These are phyloP conservation scores for Smallanthus sonchifolius DNA, from an alignment of 129 eudicot genomes.

Conservation along the genomic window DNA sequence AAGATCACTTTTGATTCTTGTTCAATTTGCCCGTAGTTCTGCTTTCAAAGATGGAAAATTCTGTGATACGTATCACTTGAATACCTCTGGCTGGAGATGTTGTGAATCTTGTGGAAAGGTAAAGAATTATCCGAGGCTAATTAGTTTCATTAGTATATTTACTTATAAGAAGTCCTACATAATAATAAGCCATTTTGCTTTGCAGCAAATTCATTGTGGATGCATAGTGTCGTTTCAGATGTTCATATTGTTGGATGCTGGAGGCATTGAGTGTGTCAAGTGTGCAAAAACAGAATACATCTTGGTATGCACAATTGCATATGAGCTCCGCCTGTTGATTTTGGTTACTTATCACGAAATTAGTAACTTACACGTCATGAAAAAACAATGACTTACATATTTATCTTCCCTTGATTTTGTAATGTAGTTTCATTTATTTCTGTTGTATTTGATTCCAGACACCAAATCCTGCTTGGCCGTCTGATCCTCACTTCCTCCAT, in stretches of 20 bases:
- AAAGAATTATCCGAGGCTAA: conserved; percentile 5
- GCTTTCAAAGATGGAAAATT: conserved; percentile 70
- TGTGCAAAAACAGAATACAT: conserved; percentile 70
- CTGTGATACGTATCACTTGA: conserved; percentile 72
- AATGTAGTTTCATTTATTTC: background rate
- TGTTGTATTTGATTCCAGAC: conserved; percentile 31
- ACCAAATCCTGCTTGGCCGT: conserved; percentile 91
- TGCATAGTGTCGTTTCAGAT: conserved; percentile 79
- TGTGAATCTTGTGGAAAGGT: conserved; percentile 91
- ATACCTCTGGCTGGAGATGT: conserved; percentile 80
- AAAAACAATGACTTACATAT: background rate
- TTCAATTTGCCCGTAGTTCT: conserved; percentile 40
- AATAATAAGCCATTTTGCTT: background rate
- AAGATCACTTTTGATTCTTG: background rate
- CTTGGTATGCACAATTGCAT: conserved; percentile 45
- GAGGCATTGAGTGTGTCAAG: conserved; percentile 77
- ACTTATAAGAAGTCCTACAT: background rate
- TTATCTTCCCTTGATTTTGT: background rate
- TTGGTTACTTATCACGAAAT: background rate
- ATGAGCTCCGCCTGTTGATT: conserved; percentile 3
- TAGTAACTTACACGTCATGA: background rate
- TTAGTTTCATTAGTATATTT: background rate
- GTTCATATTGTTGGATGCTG: conserved; percentile 84
- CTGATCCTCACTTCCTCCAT: conserved; percentile 43
- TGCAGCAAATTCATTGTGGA: conserved; percentile 92